Conservation (phyloP, 169 alveolate species). For the Cryptosporidium viatorum region DNA sequence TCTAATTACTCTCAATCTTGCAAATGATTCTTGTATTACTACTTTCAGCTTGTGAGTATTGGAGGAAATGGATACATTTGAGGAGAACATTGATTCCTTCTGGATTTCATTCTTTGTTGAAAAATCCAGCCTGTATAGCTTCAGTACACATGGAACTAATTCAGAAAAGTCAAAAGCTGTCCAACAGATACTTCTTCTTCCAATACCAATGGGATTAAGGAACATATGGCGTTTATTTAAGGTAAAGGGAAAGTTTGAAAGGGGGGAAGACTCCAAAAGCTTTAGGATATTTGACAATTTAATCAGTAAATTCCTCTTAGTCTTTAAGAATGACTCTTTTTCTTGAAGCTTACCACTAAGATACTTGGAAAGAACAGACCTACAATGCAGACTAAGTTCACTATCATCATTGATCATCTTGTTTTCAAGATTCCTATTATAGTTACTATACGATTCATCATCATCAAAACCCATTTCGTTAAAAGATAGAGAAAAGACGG, state of each 20-base stretch:
- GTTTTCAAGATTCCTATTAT: slow-evolving; percentile 3
- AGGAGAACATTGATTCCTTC: slow-evolving; percentile 32
- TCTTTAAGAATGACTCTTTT: slow-evolving; percentile 17
- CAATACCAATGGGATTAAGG: slow-evolving; percentile 62
- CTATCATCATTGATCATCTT: slow-evolving; percentile 20
- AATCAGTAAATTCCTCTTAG: slow-evolving; percentile 30
- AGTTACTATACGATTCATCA: slow-evolving; percentile 12
- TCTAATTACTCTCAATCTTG: slow-evolving; percentile 14
- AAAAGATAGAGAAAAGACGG: not conserved
- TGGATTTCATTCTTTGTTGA: slow-evolving; percentile 22
- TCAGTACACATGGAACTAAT: slow-evolving; percentile 40
- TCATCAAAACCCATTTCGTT: slow-evolving; percentile 25
- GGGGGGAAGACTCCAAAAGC: slow-evolving; percentile 51
- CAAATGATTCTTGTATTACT: slow-evolving; percentile 9
- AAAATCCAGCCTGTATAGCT: slow-evolving; percentile 50
- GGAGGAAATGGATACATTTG: slow-evolving; percentile 50
- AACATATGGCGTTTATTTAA: slow-evolving; percentile 48
- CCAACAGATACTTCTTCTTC: slow-evolving; percentile 58
- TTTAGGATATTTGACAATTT: slow-evolving; percentile 26
- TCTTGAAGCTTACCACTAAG: slow-evolving; percentile 26
- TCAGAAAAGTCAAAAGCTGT: slow-evolving; percentile 65
- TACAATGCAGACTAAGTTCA: slow-evolving; percentile 24
- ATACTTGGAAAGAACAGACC: slow-evolving; percentile 36
- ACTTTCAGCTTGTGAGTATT: slow-evolving; percentile 35
- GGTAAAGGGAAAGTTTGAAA: slow-evolving; percentile 53